Evolutionary conservation across 257 asterid species (phyloP).

Genomic region (Paraleonurus japonicus): DNA sequence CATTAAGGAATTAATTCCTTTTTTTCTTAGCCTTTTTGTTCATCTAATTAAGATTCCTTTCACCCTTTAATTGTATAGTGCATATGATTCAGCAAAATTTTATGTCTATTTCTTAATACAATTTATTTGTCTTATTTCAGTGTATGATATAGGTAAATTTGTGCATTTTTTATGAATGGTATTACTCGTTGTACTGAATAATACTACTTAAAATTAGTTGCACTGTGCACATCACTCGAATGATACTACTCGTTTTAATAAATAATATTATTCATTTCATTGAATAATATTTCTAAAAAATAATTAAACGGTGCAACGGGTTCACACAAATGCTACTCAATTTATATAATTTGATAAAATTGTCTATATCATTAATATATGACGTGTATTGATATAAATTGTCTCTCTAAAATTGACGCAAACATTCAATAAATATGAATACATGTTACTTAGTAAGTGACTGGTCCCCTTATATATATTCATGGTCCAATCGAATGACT

Average conservation of each 20-base stretch:
- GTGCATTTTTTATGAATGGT: too few species aligned
- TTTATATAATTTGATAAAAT: too few species aligned
- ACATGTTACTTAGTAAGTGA: constrained; percentile 1
- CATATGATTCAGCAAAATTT: neutral
- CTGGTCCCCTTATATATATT: constrained; percentile 9
- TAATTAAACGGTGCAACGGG: too few species aligned
- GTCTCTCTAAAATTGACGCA: neutral
- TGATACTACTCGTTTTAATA: too few species aligned
- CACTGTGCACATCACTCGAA: too few species aligned
- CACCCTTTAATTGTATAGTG: neutral
- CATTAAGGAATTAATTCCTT: constrained; percentile 7
- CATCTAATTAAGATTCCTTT: neutral
- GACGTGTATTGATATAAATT: neutral
- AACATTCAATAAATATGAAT: constrained; percentile 7
- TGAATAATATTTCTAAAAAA: too few species aligned
- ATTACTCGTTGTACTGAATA: too few species aligned
- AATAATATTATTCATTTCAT: too few species aligned
- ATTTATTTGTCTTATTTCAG: neutral
- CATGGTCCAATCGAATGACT: constrained; percentile 17
- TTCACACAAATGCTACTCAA: too few species aligned
- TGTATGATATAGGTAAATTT: too few species aligned
- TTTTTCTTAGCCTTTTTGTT: neutral
- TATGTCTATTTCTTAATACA: neutral
- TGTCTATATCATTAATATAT: neutral
- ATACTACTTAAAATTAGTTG: too few species aligned